A percentile compares a stretch with the other conserved stretches of the same genome.
Conservation (phyloP, 345 rosid species). For the Pelargonium nanum region DNA sequence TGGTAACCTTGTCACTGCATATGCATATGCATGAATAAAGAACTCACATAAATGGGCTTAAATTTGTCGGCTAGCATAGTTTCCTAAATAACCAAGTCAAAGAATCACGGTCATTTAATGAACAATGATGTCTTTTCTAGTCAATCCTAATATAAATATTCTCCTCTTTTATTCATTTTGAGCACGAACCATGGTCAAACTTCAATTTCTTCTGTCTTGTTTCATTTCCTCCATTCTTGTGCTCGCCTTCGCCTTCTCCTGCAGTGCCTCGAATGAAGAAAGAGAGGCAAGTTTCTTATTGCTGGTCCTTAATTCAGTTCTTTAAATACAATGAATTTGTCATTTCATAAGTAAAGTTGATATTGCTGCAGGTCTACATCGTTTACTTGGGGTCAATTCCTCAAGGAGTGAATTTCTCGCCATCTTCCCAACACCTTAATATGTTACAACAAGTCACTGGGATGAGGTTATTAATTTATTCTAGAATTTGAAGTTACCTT, state of each 20-base stretch:
- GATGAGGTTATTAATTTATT: not conserved
- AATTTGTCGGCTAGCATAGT: too few relatives aligned
- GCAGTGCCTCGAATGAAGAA: not conserved
- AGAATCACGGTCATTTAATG: too few relatives aligned
- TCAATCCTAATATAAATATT: too few relatives aligned
- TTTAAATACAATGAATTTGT: too few relatives aligned
- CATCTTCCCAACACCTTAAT: constrained; percentile 21
- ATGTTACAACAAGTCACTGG: constrained; percentile 22
- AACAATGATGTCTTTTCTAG: too few relatives aligned
- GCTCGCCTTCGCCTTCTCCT: not conserved
- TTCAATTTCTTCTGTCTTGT: not conserved
- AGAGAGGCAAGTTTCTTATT: not conserved
- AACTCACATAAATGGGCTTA: too few relatives aligned
- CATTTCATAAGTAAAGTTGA: not conserved
- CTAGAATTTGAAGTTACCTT: not conserved
- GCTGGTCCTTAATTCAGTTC: too few relatives aligned
- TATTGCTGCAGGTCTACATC: constrained; percentile 23
- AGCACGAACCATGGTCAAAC: not conserved
- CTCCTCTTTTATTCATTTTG: not conserved
- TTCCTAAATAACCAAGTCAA: too few relatives aligned
- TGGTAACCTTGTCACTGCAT: too few relatives aligned
- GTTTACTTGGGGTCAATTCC: constrained; percentile 36
- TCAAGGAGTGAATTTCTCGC: constrained; percentile 8
- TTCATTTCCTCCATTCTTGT: not conserved
- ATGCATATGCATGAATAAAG: too few relatives aligned